Percentiles rank a stretch among this genome's conserved stretches.
These are phyloP conservation scores for Papiliotrema laurentii DNA, from an alignment of 1,284 basidiomycete genomes.

Conservation along the genomic window DNA sequence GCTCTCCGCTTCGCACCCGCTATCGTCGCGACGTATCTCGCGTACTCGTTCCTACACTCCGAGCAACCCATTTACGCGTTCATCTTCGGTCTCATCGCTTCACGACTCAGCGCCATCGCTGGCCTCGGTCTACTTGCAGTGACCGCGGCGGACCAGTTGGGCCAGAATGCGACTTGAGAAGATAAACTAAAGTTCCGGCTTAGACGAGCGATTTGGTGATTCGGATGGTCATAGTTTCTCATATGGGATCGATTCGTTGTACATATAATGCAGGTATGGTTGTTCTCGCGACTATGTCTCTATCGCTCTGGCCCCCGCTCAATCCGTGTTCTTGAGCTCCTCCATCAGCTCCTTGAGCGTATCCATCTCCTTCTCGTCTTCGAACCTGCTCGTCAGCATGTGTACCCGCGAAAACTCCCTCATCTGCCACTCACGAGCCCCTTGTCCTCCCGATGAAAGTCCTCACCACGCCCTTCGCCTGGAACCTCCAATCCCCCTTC, in stretches of 20 bases:
- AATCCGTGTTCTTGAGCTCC: slow-evolving; percentile 45
- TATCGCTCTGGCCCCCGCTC: background rate
- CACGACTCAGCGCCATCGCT: background rate
- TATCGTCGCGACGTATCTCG: background rate
- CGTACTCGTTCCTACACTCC: background rate
- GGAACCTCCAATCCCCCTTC: slow-evolving; percentile 67
- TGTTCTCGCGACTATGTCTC: background rate
- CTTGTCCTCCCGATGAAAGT: slow-evolving; percentile 72
- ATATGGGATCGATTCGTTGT: no score
- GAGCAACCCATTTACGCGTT: background rate
- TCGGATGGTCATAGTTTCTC: background rate
- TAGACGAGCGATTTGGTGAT: no score
- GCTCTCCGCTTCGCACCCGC: background rate
- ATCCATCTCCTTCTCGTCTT: slow-evolving; percentile 79
- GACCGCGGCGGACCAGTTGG: no score
- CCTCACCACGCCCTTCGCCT: slow-evolving; percentile 80
- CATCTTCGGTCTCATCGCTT: background rate
- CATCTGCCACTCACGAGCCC: slow-evolving; percentile 35
- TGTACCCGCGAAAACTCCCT: background rate
- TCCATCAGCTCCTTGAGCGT: slow-evolving; percentile 57
- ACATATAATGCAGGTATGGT: background rate
- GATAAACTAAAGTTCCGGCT: no score
- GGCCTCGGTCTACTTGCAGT: background rate
- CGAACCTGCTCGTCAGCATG: slow-evolving; percentile 53
- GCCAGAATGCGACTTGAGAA: no score